A percentile compares a stretch with the other conserved stretches of the same genome.
phyloP scores from a whole-genome alignment of 306 rosid species.

The Quercus berberidifolia region DNA sequence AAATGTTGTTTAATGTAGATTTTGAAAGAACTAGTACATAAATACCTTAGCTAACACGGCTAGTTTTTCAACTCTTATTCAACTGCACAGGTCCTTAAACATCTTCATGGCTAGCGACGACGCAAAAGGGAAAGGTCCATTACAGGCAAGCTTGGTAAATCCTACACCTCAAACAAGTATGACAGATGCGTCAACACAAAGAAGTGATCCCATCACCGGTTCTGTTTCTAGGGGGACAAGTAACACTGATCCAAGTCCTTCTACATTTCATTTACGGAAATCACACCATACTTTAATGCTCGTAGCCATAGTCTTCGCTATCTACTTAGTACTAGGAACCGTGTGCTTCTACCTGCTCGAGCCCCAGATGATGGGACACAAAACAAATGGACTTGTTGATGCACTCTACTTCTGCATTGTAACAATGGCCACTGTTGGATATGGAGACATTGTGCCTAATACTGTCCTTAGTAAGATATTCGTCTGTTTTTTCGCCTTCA shows the following conservation, averaged over 20 bases:
- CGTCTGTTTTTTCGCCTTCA: constrained; percentile 48
- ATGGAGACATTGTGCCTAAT: constrained; percentile 49
- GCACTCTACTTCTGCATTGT: constrained; percentile 47
- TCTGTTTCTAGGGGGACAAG: background rate
- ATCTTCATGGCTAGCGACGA: constrained; percentile 48
- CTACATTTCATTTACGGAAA: constrained; percentile 19
- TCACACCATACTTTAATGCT: constrained; percentile 24
- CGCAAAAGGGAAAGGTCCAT: constrained; percentile 32
- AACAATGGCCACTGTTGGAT: constrained; percentile 59
- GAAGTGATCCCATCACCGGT: constrained; percentile 52
- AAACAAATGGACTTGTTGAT: constrained; percentile 40
- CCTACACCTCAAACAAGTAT: constrained; percentile 20
- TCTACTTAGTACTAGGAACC: constrained; percentile 40
- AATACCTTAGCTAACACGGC: background rate
- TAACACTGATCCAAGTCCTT: constrained; percentile 16
- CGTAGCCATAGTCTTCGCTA: constrained; percentile 19
- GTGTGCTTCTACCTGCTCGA: constrained; percentile 39
- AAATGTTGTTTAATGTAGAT: background rate
- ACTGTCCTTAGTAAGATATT: constrained; percentile 32
- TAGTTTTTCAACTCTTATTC: constrained; percentile 9
- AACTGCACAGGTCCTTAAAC: constrained; percentile 19
- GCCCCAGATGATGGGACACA: constrained; percentile 36
- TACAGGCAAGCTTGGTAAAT: constrained; percentile 21
- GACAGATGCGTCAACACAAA: constrained; percentile 21
- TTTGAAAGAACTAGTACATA: background rate